Evolutionary conservation across 2,329 filamentous ascomycete species (phyloP), one percentile per base, ranked within the genome.

Genomic region (Colletotrichum scovillei): DNA sequence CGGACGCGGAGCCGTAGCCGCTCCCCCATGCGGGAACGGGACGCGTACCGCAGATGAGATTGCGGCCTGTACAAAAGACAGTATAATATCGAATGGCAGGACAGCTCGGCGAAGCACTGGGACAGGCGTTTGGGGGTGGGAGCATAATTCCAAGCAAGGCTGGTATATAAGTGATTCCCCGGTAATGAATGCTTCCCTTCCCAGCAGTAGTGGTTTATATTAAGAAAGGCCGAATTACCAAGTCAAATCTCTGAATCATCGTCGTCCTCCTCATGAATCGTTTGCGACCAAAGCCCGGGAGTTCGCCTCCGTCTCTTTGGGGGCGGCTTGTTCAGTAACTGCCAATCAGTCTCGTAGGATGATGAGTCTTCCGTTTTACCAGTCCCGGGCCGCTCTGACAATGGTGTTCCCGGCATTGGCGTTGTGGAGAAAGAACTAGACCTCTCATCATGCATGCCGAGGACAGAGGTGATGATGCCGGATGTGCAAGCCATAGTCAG

Each of bases 211-310:
- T 46, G 22, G 63, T 52, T 58, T 56, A 38, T 28, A 24, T 32
- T 7, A 69, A 62, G 49, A 67, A 26, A 52, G 35, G n/a, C 57
- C 28, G n/a, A 42, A 55, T 28, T 22, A 59, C 38, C 28, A 19
- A 9, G n/a, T 77, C 64, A 80, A 58, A 77, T 65, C 53, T 87
- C 88, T 26, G 87, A 90, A 76, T 86, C 86, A 79, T 93, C 92
- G 64, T 92, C 91, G 79, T 94, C 93, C 79, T 93, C 91, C 80
- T 94, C 93, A 70, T 92, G 87, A 74, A 95, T 94, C 0, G 91
- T 93, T 79, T 93, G 90, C 32, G 88, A 87, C 56, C 93, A 82
- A 22, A 94, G 79, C 1, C 88, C 88, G 63, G 85, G 82, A 5
- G 83, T 82, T 60, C 84, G 81, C 64, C 84, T 82, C 67, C 85